A percentile compares a stretch with the other conserved stretches of the same genome.
Conservation (phyloP, 73 alveolate species). For the Breviolum minutum region DNA sequence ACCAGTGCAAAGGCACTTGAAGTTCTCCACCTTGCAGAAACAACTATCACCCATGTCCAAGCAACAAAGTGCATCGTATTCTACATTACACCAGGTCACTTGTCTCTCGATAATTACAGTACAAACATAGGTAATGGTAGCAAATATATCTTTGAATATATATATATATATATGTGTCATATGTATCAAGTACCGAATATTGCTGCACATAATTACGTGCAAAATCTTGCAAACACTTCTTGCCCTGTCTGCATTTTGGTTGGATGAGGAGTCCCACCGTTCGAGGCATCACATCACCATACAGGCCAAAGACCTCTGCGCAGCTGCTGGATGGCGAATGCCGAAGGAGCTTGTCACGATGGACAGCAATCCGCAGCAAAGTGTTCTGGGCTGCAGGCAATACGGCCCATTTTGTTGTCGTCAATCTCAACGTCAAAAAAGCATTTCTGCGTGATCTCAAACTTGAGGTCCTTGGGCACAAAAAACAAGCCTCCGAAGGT, state of each 20-base stretch:
- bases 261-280: neutral
- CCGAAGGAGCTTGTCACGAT: neutral
- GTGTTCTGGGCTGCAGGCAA: neutral
- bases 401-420: slow-evolving; percentile 90
- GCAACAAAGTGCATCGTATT: too few relatives aligned
- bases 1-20: slow-evolving; percentile 95
- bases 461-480: slow-evolving; percentile 35
- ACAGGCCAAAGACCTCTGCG: slow-evolving; percentile 69
- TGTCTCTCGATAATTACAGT: too few relatives aligned
- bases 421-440: slow-evolving; percentile 91
- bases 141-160: neutral
- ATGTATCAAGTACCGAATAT: neutral
- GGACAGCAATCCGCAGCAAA: neutral
- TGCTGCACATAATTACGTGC: neutral
- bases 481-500: neutral
- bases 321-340: neutral
- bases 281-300: slow-evolving; percentile 90
- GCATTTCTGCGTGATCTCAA: slow-evolving; percentile 74
- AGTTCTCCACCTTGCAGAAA: slow-evolving; percentile 62
- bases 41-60: too few relatives aligned
- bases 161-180: neutral
- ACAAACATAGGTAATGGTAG: neutral
- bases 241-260: neutral
- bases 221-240: neutral
- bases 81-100: too few relatives aligned